phyloP scores from a whole-genome alignment of 164 flowering plant species.

The Magnolia kwangsiensis region DNA sequence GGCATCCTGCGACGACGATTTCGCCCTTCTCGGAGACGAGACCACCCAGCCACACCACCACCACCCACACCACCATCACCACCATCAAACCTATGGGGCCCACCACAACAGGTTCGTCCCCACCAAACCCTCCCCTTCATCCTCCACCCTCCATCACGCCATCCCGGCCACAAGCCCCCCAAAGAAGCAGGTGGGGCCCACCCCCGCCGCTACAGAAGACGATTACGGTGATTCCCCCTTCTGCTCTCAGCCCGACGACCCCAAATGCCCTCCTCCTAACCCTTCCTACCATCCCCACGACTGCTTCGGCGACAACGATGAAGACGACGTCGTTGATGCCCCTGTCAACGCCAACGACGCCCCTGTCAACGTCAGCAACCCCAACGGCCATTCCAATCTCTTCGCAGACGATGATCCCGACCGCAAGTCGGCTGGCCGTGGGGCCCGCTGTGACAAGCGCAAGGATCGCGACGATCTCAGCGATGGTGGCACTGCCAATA shows the following conservation, averaged over 20 bases:
- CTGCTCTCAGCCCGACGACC: conserved; percentile 23
- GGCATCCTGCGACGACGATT: conserved; percentile 43
- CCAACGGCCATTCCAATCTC: conserved; percentile 18
- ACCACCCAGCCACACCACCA: conserved; percentile 10
- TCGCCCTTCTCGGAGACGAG: conserved; percentile 24
- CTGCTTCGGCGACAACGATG: neutral
- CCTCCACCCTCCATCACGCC: conserved; percentile 2
- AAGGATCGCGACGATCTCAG: conserved; percentile 53
- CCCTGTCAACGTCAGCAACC: neutral
- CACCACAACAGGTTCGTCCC: conserved; percentile 13
- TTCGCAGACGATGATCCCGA: conserved; percentile 34
- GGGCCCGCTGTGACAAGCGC: conserved; percentile 25
- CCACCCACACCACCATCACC: conserved; percentile 17
- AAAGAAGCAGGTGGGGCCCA: conserved; percentile 16
- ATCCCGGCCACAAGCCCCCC: conserved; percentile 10
- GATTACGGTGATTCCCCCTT: conserved; percentile 33
- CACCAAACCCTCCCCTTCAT: conserved; percentile 4
- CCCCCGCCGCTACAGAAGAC: conserved; percentile 25
- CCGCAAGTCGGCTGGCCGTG: conserved; percentile 21
- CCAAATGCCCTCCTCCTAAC: conserved; percentile 6
- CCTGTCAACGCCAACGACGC: conserved; percentile 18
- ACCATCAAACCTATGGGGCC: conserved; percentile 12
- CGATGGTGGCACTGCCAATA: conserved; percentile 42
- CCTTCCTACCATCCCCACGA: too few species aligned
- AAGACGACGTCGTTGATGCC: neutral